Percentiles rank a stretch among this genome's conserved stretches.
phyloP scores from a whole-genome alignment of 2,329 filamentous ascomycete species.

The Emericellopsis atlantica region DNA sequence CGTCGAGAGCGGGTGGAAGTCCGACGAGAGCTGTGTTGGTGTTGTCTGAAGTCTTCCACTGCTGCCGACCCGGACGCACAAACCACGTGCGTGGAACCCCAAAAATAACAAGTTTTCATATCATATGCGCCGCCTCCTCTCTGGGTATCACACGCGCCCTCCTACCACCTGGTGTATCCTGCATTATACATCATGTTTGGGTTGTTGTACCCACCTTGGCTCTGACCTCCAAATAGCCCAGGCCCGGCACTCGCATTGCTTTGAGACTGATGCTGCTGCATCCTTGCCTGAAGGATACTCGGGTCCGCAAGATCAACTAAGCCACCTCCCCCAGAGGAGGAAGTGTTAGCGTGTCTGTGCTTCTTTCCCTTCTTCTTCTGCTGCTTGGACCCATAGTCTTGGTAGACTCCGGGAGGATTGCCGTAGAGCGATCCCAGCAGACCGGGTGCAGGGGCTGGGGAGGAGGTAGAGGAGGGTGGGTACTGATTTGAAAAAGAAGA shows the following conservation, averaged over 20 bases:
- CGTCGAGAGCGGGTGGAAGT: too few species aligned
- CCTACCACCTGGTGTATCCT: constrained; percentile 7
- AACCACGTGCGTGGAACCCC: too few species aligned
- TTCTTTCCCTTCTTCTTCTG: constrained; percentile 99
- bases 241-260: constrained; percentile 75
- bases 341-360: constrained; percentile 99
- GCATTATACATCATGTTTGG: constrained; percentile 72
- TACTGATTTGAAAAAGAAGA: constrained; percentile 85
- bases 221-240: constrained; percentile 78
- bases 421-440: constrained; percentile 88
- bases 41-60: too few species aligned
- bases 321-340: constrained; percentile 97
- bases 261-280: constrained; percentile 70
- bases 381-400: constrained; percentile 78
- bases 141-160: constrained; percentile 1
- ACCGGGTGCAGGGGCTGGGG: constrained; percentile 78
- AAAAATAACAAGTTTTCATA: too few species aligned
- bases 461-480: constrained; percentile 68
- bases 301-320: constrained; percentile 99
- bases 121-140: constrained; percentile 2
- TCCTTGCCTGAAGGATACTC: constrained; percentile 96
- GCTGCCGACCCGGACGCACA: too few species aligned
- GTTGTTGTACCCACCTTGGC: constrained; percentile 84
- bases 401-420: constrained; percentile 71
- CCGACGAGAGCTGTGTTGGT: too few species aligned